Conservation (phyloP, 2,329 filamentous ascomycete species). For the Phialocephala subalpina region DNA sequence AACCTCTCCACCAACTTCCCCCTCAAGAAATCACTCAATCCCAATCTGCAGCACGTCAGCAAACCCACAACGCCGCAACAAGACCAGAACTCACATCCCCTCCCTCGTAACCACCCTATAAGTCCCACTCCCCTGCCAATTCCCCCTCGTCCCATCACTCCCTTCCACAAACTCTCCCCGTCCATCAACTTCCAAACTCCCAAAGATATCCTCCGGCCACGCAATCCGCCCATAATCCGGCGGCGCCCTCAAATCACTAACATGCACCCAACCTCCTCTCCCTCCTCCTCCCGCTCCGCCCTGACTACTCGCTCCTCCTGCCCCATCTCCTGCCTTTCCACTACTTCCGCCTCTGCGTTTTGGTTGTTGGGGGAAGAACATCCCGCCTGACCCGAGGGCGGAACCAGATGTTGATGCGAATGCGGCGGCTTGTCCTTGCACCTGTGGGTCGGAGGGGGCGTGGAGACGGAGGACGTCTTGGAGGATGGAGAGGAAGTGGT, state of each 20-base stretch:
- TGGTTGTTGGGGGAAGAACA: slow-evolving; percentile 51
- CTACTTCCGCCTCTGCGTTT: slow-evolving; percentile 46
- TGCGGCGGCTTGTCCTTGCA: slow-evolving; percentile 64
- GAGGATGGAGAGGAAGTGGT: slow-evolving; percentile 64
- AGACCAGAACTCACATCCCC: slow-evolving; percentile 65
- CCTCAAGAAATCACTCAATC: slow-evolving; percentile 61
- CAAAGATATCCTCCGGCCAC: slow-evolving; percentile 75
- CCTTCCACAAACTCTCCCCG: slow-evolving; percentile 59
- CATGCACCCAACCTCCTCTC: slow-evolving; percentile 68
- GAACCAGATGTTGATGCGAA: slow-evolving; percentile 66
- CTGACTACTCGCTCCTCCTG: slow-evolving; percentile 63
- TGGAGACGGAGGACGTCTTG: slow-evolving; percentile 63
- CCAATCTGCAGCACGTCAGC: slow-evolving; percentile 52
- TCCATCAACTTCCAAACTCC: slow-evolving; percentile 70
- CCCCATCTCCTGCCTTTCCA: slow-evolving; percentile 55
- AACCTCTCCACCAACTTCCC: slow-evolving; percentile 62
- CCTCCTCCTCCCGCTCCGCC: slow-evolving; percentile 68
- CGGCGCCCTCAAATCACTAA: slow-evolving; percentile 69
- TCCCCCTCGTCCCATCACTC: slow-evolving; percentile 48
- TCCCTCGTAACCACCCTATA: slow-evolving; percentile 71
- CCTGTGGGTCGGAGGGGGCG: slow-evolving; percentile 62
- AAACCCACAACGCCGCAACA: slow-evolving; percentile 9
- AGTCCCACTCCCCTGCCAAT: slow-evolving; percentile 66
- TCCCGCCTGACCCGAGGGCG: slow-evolving; percentile 59
- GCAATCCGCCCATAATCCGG: slow-evolving; percentile 74